A percentile compares a stretch with the other conserved stretches of the same genome.
phyloP scores from a whole-genome alignment of 2,329 filamentous ascomycete species.

The Purpureocillium lavendulum region DNA sequence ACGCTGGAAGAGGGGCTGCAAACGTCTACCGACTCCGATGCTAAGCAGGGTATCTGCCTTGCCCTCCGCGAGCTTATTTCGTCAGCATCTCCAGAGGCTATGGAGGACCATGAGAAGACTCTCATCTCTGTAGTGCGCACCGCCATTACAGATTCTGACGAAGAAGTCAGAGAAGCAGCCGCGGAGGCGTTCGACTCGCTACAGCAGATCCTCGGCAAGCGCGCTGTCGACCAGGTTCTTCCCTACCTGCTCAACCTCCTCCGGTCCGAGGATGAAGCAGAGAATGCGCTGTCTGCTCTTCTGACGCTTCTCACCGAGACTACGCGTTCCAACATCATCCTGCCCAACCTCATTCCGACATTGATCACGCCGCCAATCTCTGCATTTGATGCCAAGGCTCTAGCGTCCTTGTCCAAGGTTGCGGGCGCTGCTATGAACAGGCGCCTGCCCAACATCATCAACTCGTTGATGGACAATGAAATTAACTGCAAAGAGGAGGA shows the following conservation, averaged over 20 bases:
- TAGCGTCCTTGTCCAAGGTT: constrained; percentile 88
- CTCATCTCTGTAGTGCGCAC: constrained; percentile 91
- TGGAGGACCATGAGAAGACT: constrained; percentile 92
- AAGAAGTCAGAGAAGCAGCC: constrained; percentile 87
- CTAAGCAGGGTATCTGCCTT: constrained; percentile 95
- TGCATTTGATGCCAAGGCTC: constrained; percentile 86
- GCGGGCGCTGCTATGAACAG: constrained; percentile 87
- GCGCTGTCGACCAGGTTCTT: constrained; percentile 88
- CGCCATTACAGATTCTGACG: constrained; percentile 81
- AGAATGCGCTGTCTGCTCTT: constrained; percentile 86
- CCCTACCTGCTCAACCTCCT: constrained; percentile 88
- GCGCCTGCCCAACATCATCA: constrained; percentile 81
- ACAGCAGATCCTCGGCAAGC: constrained; percentile 89
- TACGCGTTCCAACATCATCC: constrained; percentile 88
- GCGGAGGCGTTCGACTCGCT: constrained; percentile 95
- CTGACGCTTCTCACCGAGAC: constrained; percentile 91
- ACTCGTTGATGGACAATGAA: constrained; percentile 89
- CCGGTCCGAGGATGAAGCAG: constrained; percentile 75
- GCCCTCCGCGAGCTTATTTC: constrained; percentile 88
- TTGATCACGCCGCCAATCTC: constrained; percentile 85
- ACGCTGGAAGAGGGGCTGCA: constrained; percentile 88
- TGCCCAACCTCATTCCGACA: constrained; percentile 92
- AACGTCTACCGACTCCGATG: constrained; percentile 80
- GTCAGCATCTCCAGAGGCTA: constrained; percentile 76
- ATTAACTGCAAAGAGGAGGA: constrained; percentile 67